Evolutionary conservation across 1,284 basidiomycete genomes (phyloP), one percentile per base, ranked within the genome.

Genomic region (Austroboletus novae-zelandiae): DNA sequence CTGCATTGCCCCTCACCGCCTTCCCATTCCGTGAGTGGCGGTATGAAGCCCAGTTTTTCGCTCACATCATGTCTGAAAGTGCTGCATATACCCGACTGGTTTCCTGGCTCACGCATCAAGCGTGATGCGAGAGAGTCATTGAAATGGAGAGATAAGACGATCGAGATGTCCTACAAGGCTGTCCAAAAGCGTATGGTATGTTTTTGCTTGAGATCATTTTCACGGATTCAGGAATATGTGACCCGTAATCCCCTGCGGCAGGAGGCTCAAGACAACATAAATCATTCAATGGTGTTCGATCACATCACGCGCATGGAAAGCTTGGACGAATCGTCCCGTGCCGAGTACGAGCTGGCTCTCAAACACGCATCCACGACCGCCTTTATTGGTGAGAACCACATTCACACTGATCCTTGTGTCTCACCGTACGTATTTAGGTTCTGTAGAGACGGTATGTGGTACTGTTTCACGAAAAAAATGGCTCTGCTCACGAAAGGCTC

Each of bases 21-120:
- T 58, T 60, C 18, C 59, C 60, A 2, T 62, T 62, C 20, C 35
- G 59, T 60, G 31, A 57, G 57, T 50, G 15, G 1, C 2, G 18
- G 15, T 23, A 13, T 29, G 9, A 36, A 10, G 20, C 20, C 20
- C 20, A 4, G 3, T 2, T 23, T 23, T 23, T 23, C 5, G 4
- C 20, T 10, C 11, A 8, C 20, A 18, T 25, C 2, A 27, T 17
- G 20, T 9, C 17, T 36, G 25, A 51, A n/a, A 57, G 59, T 60
- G n/a, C 29, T 60, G 2, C 42, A 40, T 23, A 40, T 61, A 3
- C 58, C 58, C 4, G 45, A 52, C 30, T 60, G 59, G 60, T 18
- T 60, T 18, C 54, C 58, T 8, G 52, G 55, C 0, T 57, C 55
- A 6, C 45, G 31, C 29, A 25, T 55, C 4, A 57, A 50, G 25